phyloP scores from a whole-genome alignment of 2,329 filamentous ascomycete genomes.

The Periconia macrospinosa region DNA sequence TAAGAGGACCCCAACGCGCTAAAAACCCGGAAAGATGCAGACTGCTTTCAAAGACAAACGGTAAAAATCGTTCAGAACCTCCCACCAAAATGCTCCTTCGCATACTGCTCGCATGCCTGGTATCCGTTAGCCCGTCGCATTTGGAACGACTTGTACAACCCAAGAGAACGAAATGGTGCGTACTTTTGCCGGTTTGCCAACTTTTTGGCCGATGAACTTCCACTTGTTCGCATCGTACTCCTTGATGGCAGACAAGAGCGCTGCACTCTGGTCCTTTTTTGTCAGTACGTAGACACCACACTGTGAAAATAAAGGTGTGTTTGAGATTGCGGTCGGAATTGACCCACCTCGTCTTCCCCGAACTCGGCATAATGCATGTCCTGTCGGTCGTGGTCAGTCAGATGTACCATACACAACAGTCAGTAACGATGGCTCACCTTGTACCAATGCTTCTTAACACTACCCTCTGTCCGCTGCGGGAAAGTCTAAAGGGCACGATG shows the following conservation, averaged over 20 bases:
- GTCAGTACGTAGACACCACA: slow-evolving; percentile 24
- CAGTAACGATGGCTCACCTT: slow-evolving; percentile 63
- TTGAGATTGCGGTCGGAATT: slow-evolving; percentile 2
- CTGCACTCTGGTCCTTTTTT: slow-evolving; percentile 62
- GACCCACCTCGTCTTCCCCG: slow-evolving; percentile 85
- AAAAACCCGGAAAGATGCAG: slow-evolving; percentile 38
- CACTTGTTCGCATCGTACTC: slow-evolving; percentile 99
- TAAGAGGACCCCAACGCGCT: slow-evolving; percentile 31
- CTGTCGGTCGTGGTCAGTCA: slow-evolving; percentile 51
- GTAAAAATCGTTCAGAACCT: slow-evolving; percentile 42
- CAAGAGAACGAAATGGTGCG: slow-evolving; percentile 19
- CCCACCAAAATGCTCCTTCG: slow-evolving; percentile 86
- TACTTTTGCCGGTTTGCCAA: slow-evolving; percentile 96
- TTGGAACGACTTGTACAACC: slow-evolving; percentile 3
- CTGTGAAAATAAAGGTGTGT: slow-evolving; percentile 7
- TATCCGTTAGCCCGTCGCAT: slow-evolving; percentile 17
- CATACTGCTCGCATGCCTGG: slow-evolving; percentile 86
- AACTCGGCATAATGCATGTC: slow-evolving; percentile 99
- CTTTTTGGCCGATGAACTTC: slow-evolving; percentile 95
- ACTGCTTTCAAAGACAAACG: slow-evolving; percentile 42
- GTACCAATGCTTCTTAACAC: slow-evolving; percentile 99
- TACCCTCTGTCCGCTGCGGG: slow-evolving; percentile 89
- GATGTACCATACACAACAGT: slow-evolving; percentile 14
- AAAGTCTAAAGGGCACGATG: slow-evolving; percentile 66
- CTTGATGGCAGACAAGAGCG: slow-evolving; percentile 90